Evolutionary conservation across 2,329 filamentous ascomycete genomes (phyloP).

Genomic region (Chrysoporthe cubensis): DNA sequence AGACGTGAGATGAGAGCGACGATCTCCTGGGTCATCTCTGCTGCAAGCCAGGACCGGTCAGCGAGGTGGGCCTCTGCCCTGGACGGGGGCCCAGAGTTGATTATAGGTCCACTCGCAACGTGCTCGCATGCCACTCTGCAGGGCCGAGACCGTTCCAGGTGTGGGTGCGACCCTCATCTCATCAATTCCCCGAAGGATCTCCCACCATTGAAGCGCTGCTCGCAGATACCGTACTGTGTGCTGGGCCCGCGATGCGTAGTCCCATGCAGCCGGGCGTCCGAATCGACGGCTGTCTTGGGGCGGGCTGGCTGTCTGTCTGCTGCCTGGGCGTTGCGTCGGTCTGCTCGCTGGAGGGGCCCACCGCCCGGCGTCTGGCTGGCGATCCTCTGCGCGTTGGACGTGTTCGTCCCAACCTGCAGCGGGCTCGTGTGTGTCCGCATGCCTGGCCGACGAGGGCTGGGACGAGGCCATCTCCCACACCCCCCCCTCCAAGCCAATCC

Average conservation of each 20-base stretch:
- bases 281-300: too few relatives aligned
- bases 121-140: not conserved
- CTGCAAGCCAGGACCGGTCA: not conserved
- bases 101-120: not conserved
- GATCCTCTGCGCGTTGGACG: not conserved
- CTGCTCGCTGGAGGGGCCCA: not conserved
- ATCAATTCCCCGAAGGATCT: conserved; percentile 1
- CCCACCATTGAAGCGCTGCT: not conserved
- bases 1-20: too few relatives aligned
- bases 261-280: too few relatives aligned
- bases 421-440: not conserved
- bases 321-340: not conserved
- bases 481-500: too few relatives aligned
- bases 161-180: not conserved
- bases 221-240: not conserved
- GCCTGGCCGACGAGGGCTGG: not conserved
- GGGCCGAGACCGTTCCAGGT: not conserved
- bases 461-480: too few relatives aligned
- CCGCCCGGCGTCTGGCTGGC: not conserved
- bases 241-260: not conserved
- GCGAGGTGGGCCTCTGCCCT: not conserved
- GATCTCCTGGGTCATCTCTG: too few relatives aligned
- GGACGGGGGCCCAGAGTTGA: not conserved
- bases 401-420: not conserved
- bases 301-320: too few relatives aligned